Percentiles rank a stretch among this genome's conserved stretches.
Conservation (phyloP, 2,329 filamentous ascomycete species). For the Microthyrium microscopicum region DNA sequence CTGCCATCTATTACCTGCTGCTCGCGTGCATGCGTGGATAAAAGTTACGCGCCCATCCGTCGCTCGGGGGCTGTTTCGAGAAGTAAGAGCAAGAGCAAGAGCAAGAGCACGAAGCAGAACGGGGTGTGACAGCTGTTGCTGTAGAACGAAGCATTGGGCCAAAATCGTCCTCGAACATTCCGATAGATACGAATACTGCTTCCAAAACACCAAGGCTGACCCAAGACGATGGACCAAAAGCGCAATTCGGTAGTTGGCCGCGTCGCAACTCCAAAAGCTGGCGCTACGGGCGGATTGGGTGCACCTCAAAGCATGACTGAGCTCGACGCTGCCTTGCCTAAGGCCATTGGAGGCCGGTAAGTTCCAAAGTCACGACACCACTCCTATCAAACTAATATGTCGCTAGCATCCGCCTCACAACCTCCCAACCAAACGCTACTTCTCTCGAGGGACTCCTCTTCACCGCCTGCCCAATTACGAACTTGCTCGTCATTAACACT, state of each 20-base stretch:
- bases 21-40: no score
- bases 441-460: conserved; percentile 45
- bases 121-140: no score
- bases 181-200: no score
- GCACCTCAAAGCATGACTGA: conserved; percentile 28
- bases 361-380: conserved; percentile 33
- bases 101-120: no score
- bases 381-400: conserved; percentile 22
- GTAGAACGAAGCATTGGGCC: no score
- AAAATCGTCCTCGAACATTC: no score
- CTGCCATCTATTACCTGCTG: no score
- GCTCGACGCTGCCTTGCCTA: conserved; percentile 37
- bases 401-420: conserved; percentile 24
- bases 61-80: no score
- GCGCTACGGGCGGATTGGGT: no score
- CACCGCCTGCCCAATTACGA: conserved; percentile 43
- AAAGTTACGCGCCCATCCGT: no score
- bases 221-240: conserved; percentile 45
- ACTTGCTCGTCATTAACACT: conserved; percentile 42
- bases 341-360: conserved; percentile 45
- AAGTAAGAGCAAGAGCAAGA: no score
- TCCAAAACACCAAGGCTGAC: no score
- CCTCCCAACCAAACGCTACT: conserved; percentile 27
- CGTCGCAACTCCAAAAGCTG: conserved; percentile 35
- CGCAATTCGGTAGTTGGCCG: conserved; percentile 38